Percentiles rank a stretch among this genome's conserved stretches.
phyloP scores from a whole-genome alignment of 2,329 filamentous ascomycete genomes.

The Domatiomyces catenatus region DNA sequence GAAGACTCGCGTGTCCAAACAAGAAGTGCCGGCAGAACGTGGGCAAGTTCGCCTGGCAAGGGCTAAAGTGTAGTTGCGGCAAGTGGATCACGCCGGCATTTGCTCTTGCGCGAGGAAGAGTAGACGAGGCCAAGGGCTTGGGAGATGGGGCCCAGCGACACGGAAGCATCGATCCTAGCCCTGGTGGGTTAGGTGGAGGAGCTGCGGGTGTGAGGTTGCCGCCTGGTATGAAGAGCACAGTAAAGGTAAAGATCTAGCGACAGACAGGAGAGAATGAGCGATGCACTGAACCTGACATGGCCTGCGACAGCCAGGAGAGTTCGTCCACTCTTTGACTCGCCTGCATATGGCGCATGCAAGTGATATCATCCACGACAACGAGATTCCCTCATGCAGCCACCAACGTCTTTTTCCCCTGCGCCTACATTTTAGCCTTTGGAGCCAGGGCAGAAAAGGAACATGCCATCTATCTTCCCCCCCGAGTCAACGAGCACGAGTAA shows the following conservation, averaged over 20 bases:
- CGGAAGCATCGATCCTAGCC: background rate
- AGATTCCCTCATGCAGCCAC: too few species aligned
- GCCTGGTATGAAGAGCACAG: conserved; percentile 13
- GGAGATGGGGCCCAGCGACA: background rate
- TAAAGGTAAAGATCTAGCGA: conserved; percentile 8
- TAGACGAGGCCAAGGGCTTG: conserved; percentile 51
- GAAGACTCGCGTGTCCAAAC: conserved; percentile 70
- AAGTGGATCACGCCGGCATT: conserved; percentile 87
- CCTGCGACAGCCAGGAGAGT: background rate
- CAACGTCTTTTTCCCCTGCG: too few species aligned
- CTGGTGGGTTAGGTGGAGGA: background rate
- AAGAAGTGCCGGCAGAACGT: conserved; percentile 63
- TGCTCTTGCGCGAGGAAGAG: conserved; percentile 63
- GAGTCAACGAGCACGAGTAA: too few species aligned
- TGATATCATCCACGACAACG: too few species aligned
- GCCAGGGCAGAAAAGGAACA: too few species aligned
- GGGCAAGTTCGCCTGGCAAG: conserved; percentile 92
- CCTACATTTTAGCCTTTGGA: too few species aligned
- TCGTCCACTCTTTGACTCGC: too few species aligned
- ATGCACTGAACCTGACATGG: too few species aligned
- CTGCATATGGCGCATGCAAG: too few species aligned
- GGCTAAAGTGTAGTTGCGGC: conserved; percentile 79
- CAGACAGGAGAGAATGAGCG: background rate
- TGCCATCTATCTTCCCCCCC: too few species aligned
- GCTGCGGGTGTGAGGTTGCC: conserved; percentile 10